A percentile compares a stretch with the other conserved stretches of the same genome.
Evolutionary conservation across 495 filamentous ascomycete genomes (phyloP).

Genomic region (Zalerion maritima): DNA sequence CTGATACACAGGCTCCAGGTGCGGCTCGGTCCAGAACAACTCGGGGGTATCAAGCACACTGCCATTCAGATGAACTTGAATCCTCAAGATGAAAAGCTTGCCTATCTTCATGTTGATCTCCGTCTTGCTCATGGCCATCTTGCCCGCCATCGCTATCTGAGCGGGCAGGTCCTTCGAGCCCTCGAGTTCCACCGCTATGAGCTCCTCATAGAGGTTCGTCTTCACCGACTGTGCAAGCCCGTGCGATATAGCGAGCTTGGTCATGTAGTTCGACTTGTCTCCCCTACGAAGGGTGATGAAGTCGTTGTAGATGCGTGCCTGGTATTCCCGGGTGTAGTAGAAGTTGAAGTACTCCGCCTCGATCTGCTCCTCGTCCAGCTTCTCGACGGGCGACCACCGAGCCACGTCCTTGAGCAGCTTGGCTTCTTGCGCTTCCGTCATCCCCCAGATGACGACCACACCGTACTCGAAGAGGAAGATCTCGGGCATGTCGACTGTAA

Average conservation of each 20-base stretch:
- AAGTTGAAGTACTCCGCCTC: conserved; percentile 98
- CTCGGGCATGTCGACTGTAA: conserved; percentile 73
- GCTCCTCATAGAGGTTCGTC: conserved; percentile 94
- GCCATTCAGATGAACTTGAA: conserved; percentile 96
- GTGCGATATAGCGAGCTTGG: conserved; percentile 91
- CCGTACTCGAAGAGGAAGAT: conserved; percentile 95
- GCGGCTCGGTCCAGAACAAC: conserved; percentile 95
- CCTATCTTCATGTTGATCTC: conserved; percentile 99
- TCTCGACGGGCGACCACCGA: conserved; percentile 91
- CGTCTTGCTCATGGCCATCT: conserved; percentile 63
- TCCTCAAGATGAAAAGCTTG: conserved; percentile 89
- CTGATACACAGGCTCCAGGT: conserved; percentile 88
- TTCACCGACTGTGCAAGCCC: conserved; percentile 84
- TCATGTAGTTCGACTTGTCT: conserved; percentile 96
- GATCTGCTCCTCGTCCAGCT: conserved; percentile 70
- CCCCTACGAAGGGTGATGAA: conserved; percentile 86
- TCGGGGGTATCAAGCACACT: conserved; percentile 95
- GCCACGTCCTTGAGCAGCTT: conserved; percentile 83
- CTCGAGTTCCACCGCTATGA: conserved; percentile 84
- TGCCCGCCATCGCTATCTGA: conserved; percentile 81
- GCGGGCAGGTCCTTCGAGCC: conserved; percentile 78
- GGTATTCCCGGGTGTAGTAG: conserved; percentile 94
- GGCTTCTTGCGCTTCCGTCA: conserved; percentile 72
- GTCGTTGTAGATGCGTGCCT: conserved; percentile 96
- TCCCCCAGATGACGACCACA: conserved; percentile 99